These are phyloP conservation scores for Colletotrichum tropicale DNA, from an alignment of 2,329 filamentous ascomycete genomes.

Conservation along the genomic window DNA sequence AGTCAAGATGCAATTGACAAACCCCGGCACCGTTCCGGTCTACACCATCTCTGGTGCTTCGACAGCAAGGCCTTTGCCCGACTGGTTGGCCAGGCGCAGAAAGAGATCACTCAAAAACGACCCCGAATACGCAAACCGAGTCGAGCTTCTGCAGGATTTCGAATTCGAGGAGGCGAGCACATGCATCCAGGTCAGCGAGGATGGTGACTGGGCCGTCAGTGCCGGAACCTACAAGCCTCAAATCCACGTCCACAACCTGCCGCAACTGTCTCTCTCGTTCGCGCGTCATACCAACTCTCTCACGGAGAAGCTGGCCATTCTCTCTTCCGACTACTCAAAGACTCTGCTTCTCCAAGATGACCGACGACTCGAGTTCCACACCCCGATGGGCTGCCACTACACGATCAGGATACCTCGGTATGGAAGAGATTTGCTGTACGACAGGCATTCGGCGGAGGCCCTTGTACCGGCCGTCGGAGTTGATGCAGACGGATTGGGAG, in stretches of 20 bases:
- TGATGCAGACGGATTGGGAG: conserved; percentile 83
- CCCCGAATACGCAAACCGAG: conserved; percentile 87
- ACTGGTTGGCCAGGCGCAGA: conserved; percentile 90
- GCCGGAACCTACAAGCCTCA: conserved; percentile 79
- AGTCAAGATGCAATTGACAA: conserved; percentile 75
- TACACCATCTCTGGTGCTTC: conserved; percentile 95
- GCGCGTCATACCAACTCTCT: conserved; percentile 89
- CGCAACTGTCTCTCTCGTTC: conserved; percentile 92
- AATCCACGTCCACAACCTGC: conserved; percentile 94
- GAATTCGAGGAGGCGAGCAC: conserved; percentile 95
- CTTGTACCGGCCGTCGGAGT: conserved; percentile 88
- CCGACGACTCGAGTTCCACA: conserved; percentile 91
- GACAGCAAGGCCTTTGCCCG: conserved; percentile 84
- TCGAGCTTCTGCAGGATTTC: conserved; percentile 96
- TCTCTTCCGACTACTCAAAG: conserved; percentile 92
- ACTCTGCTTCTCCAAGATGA: conserved; percentile 93
- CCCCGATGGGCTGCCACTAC: conserved; percentile 85
- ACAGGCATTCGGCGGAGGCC: conserved; percentile 81
- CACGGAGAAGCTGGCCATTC: conserved; percentile 88
- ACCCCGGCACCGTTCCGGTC: conserved; percentile 82
- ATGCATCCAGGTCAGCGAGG: conserved; percentile 88
- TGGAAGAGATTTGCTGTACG: conserved; percentile 87
- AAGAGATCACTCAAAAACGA: conserved; percentile 94
- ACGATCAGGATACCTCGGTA: conserved; percentile 90
- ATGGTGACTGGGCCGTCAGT: conserved; percentile 84